These are phyloP conservation scores for Corchorus olitorius DNA, from an alignment of 345 rosid species.

Conservation along the genomic window DNA sequence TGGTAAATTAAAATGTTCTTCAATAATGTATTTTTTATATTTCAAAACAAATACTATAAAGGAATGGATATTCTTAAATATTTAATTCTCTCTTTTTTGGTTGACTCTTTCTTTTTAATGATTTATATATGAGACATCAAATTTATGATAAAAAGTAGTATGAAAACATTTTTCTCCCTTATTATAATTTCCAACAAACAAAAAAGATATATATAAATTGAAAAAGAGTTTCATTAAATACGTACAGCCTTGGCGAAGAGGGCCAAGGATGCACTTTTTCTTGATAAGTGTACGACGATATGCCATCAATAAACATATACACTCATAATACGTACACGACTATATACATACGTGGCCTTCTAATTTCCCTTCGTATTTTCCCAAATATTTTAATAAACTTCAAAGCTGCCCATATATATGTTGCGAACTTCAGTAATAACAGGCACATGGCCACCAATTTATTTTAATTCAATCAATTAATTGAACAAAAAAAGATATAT, in stretches of 20 bases:
- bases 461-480: neutral
- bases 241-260: neutral
- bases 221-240: neutral
- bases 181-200: too few species aligned
- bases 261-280: conserved; percentile 16
- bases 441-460: conserved; percentile 7
- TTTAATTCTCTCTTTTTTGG: too few species aligned
- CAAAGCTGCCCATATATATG: neutral
- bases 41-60: too few species aligned
- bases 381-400: neutral
- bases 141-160: too few species aligned
- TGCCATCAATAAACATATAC: neutral
- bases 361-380: conserved; percentile 11
- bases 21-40: too few species aligned
- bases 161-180: too few species aligned
- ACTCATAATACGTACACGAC: neutral
- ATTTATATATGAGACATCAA: too few species aligned
- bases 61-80: too few species aligned
- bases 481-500: neutral
- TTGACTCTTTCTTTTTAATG: too few species aligned
- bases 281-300: neutral
- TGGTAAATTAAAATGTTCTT: too few species aligned
- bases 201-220: too few species aligned
- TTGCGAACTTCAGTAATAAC: neutral
- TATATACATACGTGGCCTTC: neutral